phyloP scores from a whole-genome alignment of 1,284 basidiomycete species.

The Leccinum holopus region DNA sequence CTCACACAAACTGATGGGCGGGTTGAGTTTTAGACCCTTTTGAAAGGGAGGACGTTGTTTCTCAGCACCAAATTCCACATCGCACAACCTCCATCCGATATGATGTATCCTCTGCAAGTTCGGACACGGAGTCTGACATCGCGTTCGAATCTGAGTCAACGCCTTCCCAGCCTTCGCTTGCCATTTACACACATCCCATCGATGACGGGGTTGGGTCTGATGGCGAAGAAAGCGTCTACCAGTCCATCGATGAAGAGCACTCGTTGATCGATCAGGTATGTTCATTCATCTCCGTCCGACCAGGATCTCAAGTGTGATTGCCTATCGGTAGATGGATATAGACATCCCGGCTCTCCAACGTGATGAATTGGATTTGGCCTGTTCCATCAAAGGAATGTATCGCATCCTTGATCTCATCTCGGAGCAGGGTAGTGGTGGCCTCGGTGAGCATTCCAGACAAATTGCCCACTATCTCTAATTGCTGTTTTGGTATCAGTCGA shows the following conservation, averaged over 20 bases:
- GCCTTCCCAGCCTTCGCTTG: slow-evolving; percentile 2
- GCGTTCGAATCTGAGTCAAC: slow-evolving; percentile 8
- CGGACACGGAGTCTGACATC: slow-evolving; percentile 7
- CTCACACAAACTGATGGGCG: not conserved
- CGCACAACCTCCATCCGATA: not conserved
- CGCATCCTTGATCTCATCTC: slow-evolving; percentile 52
- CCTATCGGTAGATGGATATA: slow-evolving; percentile 24
- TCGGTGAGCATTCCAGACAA: slow-evolving; percentile 37
- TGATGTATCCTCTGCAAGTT: slow-evolving; percentile 8
- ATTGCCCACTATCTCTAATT: not conserved
- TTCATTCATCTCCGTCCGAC: not conserved
- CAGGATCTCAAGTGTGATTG: not conserved
- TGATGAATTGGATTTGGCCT: slow-evolving; percentile 29
- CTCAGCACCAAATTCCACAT: not conserved
- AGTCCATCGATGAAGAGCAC: slow-evolving; percentile 17
- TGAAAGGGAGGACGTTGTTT: not conserved
- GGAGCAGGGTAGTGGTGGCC: slow-evolving; percentile 50
- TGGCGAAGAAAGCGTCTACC: slow-evolving; percentile 18
- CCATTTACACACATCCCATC: not conserved
- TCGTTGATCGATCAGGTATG: slow-evolving; percentile 15
- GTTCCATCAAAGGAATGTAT: slow-evolving; percentile 43
- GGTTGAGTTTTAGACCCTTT: slow-evolving; percentile 12
- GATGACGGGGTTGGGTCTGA: slow-evolving; percentile 6
- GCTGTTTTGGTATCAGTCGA: slow-evolving; percentile 40
- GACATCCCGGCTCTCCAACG: slow-evolving; percentile 5